These are phyloP conservation scores for Holtermanniella nyarrowii DNA, from an alignment of 768 basidiomycete genomes.

Conservation along the genomic window DNA sequence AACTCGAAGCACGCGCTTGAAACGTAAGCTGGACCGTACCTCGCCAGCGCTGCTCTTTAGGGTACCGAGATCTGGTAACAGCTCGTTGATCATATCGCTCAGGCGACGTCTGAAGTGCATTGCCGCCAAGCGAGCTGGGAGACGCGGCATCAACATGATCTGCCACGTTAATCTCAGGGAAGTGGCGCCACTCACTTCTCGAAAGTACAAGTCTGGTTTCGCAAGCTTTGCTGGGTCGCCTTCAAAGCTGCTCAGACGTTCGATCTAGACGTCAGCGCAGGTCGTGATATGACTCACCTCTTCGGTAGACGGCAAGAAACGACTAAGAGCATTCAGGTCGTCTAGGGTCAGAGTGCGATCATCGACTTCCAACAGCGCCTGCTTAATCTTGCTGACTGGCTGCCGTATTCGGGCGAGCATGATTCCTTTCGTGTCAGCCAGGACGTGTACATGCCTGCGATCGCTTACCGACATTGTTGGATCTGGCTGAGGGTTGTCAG, in stretches of 20 bases:
- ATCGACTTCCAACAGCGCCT: slow-evolving; percentile 60
- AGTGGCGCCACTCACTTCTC: slow-evolving; percentile 47
- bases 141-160: slow-evolving; percentile 69
- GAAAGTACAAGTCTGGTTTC: slow-evolving; percentile 74
- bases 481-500: slow-evolving; percentile 45
- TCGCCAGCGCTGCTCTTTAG: slow-evolving; percentile 62
- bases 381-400: slow-evolving; percentile 55
- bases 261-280: slow-evolving; percentile 44
- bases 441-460: neutral
- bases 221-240: slow-evolving; percentile 63
- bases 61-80: slow-evolving; percentile 67
- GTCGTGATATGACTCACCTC: slow-evolving; percentile 47
- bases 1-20: slow-evolving; percentile 61
- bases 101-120: slow-evolving; percentile 77
- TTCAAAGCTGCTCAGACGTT: slow-evolving; percentile 54
- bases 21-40: slow-evolving; percentile 48
- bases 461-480: slow-evolving; percentile 67
- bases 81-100: slow-evolving; percentile 71
- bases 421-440: slow-evolving; percentile 49
- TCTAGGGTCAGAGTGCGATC: slow-evolving; percentile 62
- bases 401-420: slow-evolving; percentile 71
- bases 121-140: slow-evolving; percentile 61
- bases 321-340: slow-evolving; percentile 61
- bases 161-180: slow-evolving; percentile 29
- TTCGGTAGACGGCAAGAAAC: slow-evolving; percentile 67